Conservation (phyloP, 768 basidiomycete species). For the Asterophora lycoperdoides region DNA sequence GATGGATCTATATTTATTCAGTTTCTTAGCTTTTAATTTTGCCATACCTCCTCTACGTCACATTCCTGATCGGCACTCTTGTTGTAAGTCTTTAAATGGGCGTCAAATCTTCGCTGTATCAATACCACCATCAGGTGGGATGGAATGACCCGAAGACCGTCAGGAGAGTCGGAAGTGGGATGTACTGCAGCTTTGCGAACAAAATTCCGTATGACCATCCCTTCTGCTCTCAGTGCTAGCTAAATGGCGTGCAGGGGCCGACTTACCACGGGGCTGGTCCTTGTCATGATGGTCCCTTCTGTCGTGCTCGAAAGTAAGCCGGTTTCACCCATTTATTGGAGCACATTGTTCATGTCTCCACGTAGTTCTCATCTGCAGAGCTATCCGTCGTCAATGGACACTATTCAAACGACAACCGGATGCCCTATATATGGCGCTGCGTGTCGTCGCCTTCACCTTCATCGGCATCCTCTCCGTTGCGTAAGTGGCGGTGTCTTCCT, state of each 20-base stretch:
- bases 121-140: constrained; percentile 10
- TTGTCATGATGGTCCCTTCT: constrained; percentile 13
- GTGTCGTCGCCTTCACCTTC: constrained; percentile 20
- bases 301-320: constrained; percentile 18
- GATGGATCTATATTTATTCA: not conserved
- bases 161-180: constrained; percentile 18
- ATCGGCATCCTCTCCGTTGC: constrained; percentile 19
- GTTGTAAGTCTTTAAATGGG: constrained; percentile 6
- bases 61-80: constrained; percentile 18
- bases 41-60: constrained; percentile 17
- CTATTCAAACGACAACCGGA: constrained; percentile 15
- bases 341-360: not conserved
- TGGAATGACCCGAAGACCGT: constrained; percentile 12
- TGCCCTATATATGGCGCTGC: constrained; percentile 19
- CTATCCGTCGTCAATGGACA: constrained; percentile 20
- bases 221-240: not conserved
- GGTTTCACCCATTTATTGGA: no score
- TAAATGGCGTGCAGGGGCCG: constrained; percentile 12
- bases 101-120: not conserved
- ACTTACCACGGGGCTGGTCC: constrained; percentile 16
- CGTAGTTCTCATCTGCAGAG: constrained; percentile 17
- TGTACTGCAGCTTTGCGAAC: constrained; percentile 22
- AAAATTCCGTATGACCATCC: not conserved
- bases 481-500: constrained; percentile 11
- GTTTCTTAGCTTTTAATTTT: constrained; percentile 16